Evolutionary conservation across 345 rosid genomes (phyloP).

Genomic region (Gossypium thurberi): DNA sequence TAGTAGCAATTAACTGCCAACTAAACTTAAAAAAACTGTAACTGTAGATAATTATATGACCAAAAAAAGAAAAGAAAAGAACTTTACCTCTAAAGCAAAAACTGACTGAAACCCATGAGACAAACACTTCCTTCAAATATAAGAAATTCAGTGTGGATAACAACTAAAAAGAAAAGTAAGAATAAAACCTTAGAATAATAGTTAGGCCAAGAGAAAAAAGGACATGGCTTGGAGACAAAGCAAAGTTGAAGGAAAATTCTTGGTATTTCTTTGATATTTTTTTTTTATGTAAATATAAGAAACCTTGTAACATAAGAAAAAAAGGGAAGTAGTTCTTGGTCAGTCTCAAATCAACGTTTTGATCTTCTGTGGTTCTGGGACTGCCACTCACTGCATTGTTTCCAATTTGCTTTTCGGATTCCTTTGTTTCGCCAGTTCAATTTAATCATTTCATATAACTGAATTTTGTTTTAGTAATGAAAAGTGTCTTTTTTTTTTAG

Average conservation of each 20-base stretch:
- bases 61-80: neutral
- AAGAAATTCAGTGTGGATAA: neutral
- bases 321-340: neutral
- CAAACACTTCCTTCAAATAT: neutral
- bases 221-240: conserved; percentile 57
- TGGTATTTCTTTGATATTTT: neutral
- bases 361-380: conserved; percentile 2
- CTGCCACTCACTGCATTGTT: neutral
- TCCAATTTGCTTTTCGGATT: neutral
- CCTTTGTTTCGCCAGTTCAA: neutral
- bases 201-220: conserved; percentile 9
- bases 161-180: neutral
- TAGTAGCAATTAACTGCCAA: conserved; percentile 5
- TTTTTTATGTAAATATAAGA: neutral
- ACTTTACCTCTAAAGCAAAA: conserved; percentile 24
- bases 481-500: too few relatives aligned
- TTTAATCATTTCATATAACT: too few relatives aligned
- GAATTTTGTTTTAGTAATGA: too few relatives aligned
- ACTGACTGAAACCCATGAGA: neutral
- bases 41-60: neutral
- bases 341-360: neutral
- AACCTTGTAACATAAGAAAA: neutral
- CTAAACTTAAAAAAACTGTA: neutral
- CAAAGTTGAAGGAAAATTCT: conserved; percentile 28
- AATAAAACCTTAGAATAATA: conserved; percentile 1